Evolutionary conservation across 768 basidiomycete species (phyloP).

Genomic region (Scleroderma bovista): DNA sequence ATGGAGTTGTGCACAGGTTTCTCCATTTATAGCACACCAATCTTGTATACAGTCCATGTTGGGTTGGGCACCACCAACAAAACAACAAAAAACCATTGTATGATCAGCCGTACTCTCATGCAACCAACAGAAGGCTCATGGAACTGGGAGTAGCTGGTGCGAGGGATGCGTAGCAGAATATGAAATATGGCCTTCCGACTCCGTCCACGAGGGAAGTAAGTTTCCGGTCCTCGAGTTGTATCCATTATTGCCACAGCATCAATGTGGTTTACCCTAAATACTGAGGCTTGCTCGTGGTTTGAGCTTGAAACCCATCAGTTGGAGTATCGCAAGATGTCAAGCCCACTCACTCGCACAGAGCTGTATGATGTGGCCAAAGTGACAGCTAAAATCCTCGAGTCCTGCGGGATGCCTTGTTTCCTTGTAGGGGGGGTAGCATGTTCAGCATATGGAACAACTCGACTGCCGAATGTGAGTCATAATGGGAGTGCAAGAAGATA

Average conservation of each 20-base stretch:
- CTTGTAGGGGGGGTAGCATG: conserved; percentile 39
- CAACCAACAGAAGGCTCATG: too few species aligned
- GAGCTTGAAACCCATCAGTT: neutral
- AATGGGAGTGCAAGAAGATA: neutral
- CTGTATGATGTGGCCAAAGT: neutral
- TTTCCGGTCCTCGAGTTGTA: neutral
- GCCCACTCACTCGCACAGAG: neutral
- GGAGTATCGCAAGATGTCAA: conserved; percentile 1
- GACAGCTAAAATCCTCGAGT: conserved; percentile 1
- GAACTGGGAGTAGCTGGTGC: too few species aligned
- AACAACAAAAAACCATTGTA: too few species aligned
- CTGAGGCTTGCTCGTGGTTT: neutral
- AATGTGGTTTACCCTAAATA: neutral
- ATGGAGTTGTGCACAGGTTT: too few species aligned
- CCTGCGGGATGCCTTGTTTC: conserved; percentile 1
- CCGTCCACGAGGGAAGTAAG: neutral
- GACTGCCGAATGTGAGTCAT: conserved; percentile 32
- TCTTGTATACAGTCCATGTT: too few species aligned
- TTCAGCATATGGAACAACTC: conserved; percentile 32
- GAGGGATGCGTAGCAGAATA: too few species aligned
- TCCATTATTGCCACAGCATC: neutral
- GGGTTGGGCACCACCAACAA: too few species aligned
- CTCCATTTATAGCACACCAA: too few species aligned
- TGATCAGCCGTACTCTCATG: too few species aligned
- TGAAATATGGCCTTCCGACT: too few species aligned